Base-by-base conservation (phyloP, 257 asterid species). In the Leonotis leonurus region DNA sequence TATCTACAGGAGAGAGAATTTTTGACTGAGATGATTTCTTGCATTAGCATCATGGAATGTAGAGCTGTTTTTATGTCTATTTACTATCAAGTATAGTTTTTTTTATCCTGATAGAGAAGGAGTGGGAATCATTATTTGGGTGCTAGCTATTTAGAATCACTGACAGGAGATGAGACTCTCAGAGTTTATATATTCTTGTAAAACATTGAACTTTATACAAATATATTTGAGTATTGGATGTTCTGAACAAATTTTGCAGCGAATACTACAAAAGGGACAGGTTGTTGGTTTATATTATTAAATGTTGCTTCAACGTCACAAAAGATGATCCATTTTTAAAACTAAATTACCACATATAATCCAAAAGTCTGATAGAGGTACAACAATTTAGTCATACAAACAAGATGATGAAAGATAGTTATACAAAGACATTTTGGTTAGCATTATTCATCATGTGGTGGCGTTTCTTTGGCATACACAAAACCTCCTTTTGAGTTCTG, bases 1-100 rank as follows among this genome's bases (percentile, higher is more conserved):
- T 86, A 39, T 75, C 95, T 25, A 86, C 85, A 0, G 95, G 97
- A 68, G 94, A 89, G 68, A 84, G 94, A 73, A 76, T 89, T 75
- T 90, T 90, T 73, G 96, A 87, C 80, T 89, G 78, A 86, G 44
- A 48, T 18, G 35, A 30, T 27, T 20, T 85, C 30, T 24, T 37
- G 49, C 21, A 21, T 37, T n/a, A 8, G 50, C n/a, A n/a, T 2
- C 11, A 41, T 24, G 40, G 13, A 22, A 39, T n/a, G 39, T 24
- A 22, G 65, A 40, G 65, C 25, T n/a, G 5, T 40, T 26, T 58
- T n/a, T 0, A 20, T 9, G 20, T 29, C 20, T 4, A 12, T 13
- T 49, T 26, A 45, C 7, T 2, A 67, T n/a, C n/a, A 35, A 22
- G 24, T 68, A 37, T 44, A 66, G 18, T 7, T 8, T 26, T 56